Percentiles rank a stretch among this genome's conserved stretches.
Evolutionary conservation across 2,329 filamentous ascomycete species (phyloP).

Genomic region (Sclerotinia nivalis): DNA sequence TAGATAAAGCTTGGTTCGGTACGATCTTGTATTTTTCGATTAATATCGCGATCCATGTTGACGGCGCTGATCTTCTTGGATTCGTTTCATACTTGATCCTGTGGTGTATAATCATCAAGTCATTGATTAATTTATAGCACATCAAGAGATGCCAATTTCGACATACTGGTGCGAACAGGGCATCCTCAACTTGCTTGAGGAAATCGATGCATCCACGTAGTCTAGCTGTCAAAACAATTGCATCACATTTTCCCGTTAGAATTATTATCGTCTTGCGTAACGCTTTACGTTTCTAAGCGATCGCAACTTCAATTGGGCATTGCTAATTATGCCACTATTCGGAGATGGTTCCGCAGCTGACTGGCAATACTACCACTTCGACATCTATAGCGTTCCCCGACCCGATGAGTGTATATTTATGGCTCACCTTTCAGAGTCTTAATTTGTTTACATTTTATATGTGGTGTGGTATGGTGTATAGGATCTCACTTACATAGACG

Average conservation of each 20-base stretch:
- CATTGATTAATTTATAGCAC: neutral
- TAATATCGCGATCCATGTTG: neutral
- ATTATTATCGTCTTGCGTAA: too few species aligned
- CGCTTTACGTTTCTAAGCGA: neutral
- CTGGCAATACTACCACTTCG: neutral
- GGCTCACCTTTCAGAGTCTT: neutral
- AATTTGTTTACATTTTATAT: neutral
- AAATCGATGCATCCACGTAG: neutral
- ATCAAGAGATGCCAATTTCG: neutral
- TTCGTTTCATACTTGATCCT: neutral
- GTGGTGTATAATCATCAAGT: neutral
- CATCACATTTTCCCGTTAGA: neutral
- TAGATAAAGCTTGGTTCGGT: neutral
- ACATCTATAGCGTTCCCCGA: neutral
- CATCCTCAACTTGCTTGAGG: neutral
- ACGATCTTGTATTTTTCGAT: neutral
- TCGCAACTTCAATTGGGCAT: neutral
- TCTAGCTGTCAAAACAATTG: neutral
- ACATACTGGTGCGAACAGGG: neutral
- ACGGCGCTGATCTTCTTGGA: neutral
- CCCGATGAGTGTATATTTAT: neutral
- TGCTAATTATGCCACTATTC: neutral
- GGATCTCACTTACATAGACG: slow-evolving; percentile 21
- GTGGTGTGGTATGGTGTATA: neutral
- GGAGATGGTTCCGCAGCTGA: neutral